Evolutionary conservation across 108 stramenopile genomes (phyloP).

Genomic region (Nitzschia putrida): DNA sequence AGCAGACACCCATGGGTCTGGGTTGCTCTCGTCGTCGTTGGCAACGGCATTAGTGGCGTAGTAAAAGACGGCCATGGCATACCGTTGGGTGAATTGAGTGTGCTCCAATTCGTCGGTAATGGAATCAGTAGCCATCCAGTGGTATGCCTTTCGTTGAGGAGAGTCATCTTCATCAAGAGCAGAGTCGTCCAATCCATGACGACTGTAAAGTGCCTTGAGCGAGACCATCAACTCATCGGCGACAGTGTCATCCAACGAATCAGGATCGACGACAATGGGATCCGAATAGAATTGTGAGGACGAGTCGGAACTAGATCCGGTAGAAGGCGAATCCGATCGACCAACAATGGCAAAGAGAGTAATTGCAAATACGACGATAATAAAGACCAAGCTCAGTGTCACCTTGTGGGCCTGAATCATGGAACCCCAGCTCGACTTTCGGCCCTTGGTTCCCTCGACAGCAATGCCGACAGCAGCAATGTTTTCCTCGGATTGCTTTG

Average conservation of each 20-base stretch:
- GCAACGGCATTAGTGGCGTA: conserved; percentile 45
- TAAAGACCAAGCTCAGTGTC: conserved; percentile 6
- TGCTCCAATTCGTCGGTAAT: conserved; percentile 14
- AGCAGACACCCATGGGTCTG: conserved; percentile 36
- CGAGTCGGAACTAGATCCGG: not conserved
- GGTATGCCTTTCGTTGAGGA: conserved; percentile 33
- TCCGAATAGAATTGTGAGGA: not conserved
- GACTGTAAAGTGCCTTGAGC: conserved; percentile 18
- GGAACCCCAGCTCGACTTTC: conserved; percentile 13
- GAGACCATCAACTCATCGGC: conserved; percentile 8
- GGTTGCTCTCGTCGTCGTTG: conserved; percentile 18
- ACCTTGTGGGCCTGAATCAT: conserved; percentile 31
- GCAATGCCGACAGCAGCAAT: conserved; percentile 18
- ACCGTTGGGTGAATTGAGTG: conserved; percentile 41
- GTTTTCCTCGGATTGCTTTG: conserved; percentile 22
- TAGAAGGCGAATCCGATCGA: not conserved
- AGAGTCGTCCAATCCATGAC: conserved; percentile 31
- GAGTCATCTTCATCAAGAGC: conserved; percentile 24
- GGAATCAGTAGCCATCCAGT: conserved; percentile 33
- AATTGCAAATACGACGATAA: conserved; percentile 27
- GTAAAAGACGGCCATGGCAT: conserved; percentile 49
- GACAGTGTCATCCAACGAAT: conserved; percentile 16
- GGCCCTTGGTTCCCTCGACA: not conserved
- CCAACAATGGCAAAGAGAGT: conserved; percentile 18
- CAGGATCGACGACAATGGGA: conserved; percentile 9